Conservation (phyloP, 2,329 filamentous ascomycete genomes). For the Pestalotiopsis sp. region DNA sequence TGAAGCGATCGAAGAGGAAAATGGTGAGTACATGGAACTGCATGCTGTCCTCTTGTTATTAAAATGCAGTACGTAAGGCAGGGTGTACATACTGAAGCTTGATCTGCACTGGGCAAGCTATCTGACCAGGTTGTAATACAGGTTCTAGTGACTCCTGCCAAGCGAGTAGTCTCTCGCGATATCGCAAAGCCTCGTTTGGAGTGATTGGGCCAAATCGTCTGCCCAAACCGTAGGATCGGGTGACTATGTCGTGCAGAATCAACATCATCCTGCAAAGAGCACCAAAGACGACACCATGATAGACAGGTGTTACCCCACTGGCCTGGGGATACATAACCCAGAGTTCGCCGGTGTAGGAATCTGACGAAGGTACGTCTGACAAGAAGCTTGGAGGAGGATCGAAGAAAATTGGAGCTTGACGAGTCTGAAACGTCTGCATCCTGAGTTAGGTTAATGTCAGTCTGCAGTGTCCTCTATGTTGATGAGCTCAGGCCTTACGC, state of each 20-base stretch:
- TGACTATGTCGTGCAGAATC: conserved; percentile 28
- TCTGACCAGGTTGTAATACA: conserved; percentile 25
- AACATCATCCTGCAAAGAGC: conserved; percentile 29
- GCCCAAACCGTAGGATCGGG: not conserved
- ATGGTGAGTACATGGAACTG: not conserved
- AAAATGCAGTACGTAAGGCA: not conserved
- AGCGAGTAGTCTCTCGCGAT: not conserved
- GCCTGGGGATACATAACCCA: conserved; percentile 31
- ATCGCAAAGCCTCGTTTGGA: not conserved
- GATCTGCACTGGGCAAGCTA: conserved; percentile 32
- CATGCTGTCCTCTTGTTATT: not conserved
- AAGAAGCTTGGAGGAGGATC: conserved; percentile 25
- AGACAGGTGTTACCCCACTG: conserved; percentile 20
- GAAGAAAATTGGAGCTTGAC: conserved; percentile 24
- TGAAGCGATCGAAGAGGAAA: conserved; percentile 3
- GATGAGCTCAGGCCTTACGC: not conserved
- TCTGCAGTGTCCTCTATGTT: not conserved
- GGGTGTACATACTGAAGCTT: conserved; percentile 27
- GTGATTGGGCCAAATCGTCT: not conserved
- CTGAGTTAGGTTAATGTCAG: not conserved
- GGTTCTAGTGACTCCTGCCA: conserved; percentile 28
- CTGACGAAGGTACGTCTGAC: conserved; percentile 25
- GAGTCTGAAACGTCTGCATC: conserved; percentile 24
- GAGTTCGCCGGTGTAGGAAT: conserved; percentile 33
- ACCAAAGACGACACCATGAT: conserved; percentile 28